These are phyloP conservation scores for Boletales sp. DNA, from an alignment of 768 basidiomycete species.

Conservation along the genomic window DNA sequence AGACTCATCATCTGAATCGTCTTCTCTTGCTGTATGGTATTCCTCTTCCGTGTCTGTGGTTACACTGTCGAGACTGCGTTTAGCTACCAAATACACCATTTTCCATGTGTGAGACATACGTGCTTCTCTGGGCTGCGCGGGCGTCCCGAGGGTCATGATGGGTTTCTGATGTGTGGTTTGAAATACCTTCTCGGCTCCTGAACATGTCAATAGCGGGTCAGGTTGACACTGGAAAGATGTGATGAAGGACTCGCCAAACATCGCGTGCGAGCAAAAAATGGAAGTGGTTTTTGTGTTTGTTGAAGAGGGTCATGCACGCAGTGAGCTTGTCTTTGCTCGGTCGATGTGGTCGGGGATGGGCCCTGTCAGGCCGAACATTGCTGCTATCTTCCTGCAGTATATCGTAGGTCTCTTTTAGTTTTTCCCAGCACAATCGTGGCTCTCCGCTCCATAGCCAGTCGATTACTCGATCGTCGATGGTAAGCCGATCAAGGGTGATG, in stretches of 20 bases:
- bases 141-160: background rate
- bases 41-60: background rate
- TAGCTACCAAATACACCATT: background rate
- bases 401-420: background rate
- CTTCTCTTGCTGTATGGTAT: no score
- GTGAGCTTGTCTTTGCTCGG: background rate
- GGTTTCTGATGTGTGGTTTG: background rate
- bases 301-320: background rate
- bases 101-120: background rate
- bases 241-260: background rate
- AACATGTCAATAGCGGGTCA: background rate
- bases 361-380: background rate
- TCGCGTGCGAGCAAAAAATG: background rate
- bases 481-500: background rate
- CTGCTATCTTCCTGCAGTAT: background rate
- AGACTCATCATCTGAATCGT: background rate
- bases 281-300: background rate
- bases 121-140: background rate
- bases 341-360: background rate
- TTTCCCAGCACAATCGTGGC: background rate
- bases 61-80: background rate
- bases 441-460: background rate
- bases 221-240: no score
- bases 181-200: no score
- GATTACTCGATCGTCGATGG: background rate